Percentiles rank a stretch among this genome's conserved stretches.
Evolutionary conservation across 495 filamentous ascomycete species (phyloP).

Genomic region (Xylaria cubensis): DNA sequence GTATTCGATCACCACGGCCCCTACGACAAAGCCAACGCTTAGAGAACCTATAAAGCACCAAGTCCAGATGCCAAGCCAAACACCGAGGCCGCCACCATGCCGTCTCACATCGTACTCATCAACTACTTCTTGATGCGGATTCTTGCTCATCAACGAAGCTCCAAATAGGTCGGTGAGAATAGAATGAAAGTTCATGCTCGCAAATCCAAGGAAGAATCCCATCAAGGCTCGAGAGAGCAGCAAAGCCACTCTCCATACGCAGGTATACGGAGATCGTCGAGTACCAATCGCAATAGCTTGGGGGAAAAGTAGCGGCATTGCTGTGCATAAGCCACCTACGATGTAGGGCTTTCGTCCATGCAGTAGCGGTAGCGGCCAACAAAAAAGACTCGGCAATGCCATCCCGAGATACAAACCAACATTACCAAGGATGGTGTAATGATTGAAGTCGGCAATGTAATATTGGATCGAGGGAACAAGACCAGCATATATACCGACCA

Average conservation of each 20-base stretch:
- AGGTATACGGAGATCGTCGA: constrained; percentile 61
- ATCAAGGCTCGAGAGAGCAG: constrained; percentile 67
- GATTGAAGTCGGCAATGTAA: constrained; percentile 67
- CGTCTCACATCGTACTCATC: constrained; percentile 67
- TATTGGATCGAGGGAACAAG: constrained; percentile 79
- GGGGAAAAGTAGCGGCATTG: constrained; percentile 77
- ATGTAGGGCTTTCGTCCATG: constrained; percentile 80
- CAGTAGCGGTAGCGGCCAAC: constrained; percentile 77
- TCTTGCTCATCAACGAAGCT: constrained; percentile 70
- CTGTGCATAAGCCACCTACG: constrained; percentile 64
- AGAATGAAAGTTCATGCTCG: constrained; percentile 74
- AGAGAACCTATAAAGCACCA: constrained; percentile 74
- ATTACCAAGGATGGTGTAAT: constrained; percentile 73
- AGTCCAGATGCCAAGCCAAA: constrained; percentile 80
- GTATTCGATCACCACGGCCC: constrained; percentile 66
- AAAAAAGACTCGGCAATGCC: constrained; percentile 68
- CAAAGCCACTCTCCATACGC: constrained; percentile 63
- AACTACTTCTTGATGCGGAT: constrained; percentile 73
- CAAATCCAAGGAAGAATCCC: constrained; percentile 73
- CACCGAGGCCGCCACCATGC: constrained; percentile 75
- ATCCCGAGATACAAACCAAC: constrained; percentile 73
- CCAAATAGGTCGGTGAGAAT: constrained; percentile 78
- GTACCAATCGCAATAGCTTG: constrained; percentile 68
- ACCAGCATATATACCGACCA: constrained; percentile 77
- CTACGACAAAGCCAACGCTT: constrained; percentile 71